Percentiles rank a stretch among this genome's conserved stretches.
phyloP scores from a whole-genome alignment of 2,329 filamentous ascomycete genomes.

The Epichloe uncinata region DNA sequence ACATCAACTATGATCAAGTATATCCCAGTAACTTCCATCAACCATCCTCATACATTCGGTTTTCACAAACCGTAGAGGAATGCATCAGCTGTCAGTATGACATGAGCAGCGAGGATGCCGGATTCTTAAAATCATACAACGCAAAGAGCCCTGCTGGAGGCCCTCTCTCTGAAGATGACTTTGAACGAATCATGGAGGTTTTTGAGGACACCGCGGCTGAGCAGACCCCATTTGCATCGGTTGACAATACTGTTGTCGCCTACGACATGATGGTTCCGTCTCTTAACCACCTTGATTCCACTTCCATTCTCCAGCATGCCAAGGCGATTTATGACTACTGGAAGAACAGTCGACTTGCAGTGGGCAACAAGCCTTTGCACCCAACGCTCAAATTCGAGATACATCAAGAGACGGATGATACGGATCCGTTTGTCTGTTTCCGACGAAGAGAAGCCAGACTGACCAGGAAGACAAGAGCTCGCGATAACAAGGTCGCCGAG shows the following conservation, averaged over 20 bases:
- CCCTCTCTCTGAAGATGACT: constrained; percentile 75
- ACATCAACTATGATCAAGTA: constrained; percentile 74
- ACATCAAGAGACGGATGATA: constrained; percentile 85
- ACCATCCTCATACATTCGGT: constrained; percentile 88
- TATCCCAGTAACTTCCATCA: constrained; percentile 71
- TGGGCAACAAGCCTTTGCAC: constrained; percentile 60
- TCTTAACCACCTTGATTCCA: constrained; percentile 37
- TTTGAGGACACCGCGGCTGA: constrained; percentile 78
- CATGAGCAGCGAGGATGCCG: constrained; percentile 83
- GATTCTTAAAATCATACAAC: constrained; percentile 75
- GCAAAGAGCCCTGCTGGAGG: constrained; percentile 50
- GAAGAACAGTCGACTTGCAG: constrained; percentile 55
- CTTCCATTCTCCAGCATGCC: constrained; percentile 42
- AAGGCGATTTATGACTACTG: constrained; percentile 84
- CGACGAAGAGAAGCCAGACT: constrained; percentile 86
- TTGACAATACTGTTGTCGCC: constrained; percentile 75
- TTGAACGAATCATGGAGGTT: constrained; percentile 88
- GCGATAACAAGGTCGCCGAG: constrained; percentile 87
- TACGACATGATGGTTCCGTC: constrained; percentile 65
- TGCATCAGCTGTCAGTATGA: constrained; percentile 84
- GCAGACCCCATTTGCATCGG: constrained; percentile 76
- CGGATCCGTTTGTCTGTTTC: constrained; percentile 97
- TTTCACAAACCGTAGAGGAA: constrained; percentile 96
- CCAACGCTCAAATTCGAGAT: constrained; percentile 84
- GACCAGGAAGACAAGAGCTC: constrained; percentile 84